phyloP scores from a whole-genome alignment of 2,329 filamentous ascomycete genomes.

The Fonsecaea erecta region DNA sequence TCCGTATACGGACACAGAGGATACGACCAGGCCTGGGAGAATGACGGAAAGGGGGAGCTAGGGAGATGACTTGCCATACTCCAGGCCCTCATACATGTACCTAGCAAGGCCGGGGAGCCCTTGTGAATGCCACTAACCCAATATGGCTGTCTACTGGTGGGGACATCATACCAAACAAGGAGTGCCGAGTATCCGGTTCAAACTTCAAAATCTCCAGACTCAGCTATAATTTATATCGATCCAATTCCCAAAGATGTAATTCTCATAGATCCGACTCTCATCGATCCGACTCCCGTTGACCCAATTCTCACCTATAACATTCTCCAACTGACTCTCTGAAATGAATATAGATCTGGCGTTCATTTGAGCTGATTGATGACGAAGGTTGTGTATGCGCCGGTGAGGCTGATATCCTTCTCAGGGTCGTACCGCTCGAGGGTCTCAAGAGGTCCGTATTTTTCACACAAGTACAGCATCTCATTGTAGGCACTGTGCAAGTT shows the following conservation, averaged over 20 bases:
- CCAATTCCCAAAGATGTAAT: too few species aligned
- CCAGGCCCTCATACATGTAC: too few species aligned
- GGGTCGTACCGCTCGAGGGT: constrained; percentile 42
- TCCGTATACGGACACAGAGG: constrained; percentile 1
- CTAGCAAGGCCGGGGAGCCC: neutral
- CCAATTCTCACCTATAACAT: neutral
- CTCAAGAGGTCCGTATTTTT: constrained; percentile 45
- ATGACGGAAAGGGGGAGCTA: neutral
- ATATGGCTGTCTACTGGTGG: neutral
- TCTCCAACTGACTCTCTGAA: neutral
- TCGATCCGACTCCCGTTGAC: too few species aligned
- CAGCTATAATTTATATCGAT: too few species aligned
- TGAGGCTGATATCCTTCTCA: constrained; percentile 39
- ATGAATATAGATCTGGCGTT: neutral
- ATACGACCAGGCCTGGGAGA: neutral
- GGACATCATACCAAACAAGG: too few species aligned
- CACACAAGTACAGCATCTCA: constrained; percentile 45
- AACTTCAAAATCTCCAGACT: too few species aligned
- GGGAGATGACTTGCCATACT: too few species aligned
- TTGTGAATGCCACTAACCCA: neutral
- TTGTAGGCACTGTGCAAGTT: constrained; percentile 42
- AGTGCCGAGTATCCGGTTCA: too few species aligned
- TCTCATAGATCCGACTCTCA: too few species aligned
- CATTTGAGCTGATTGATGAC: constrained; percentile 13
- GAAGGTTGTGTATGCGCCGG: constrained; percentile 28